These are phyloP conservation scores for Chiua virens DNA, from an alignment of 768 basidiomycete species.

Conservation along the genomic window DNA sequence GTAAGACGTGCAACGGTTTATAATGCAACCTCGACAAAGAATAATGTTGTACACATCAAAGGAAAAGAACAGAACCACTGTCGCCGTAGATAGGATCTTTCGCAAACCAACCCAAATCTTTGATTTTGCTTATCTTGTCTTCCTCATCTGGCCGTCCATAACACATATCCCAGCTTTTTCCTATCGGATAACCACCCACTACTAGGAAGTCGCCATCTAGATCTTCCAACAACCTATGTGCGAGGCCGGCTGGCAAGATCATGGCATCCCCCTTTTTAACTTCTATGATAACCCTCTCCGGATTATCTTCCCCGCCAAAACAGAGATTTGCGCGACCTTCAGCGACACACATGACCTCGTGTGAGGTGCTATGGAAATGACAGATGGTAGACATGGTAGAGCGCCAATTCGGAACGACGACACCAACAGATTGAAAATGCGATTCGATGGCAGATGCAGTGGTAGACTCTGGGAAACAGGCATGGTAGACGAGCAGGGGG, in stretches of 20 bases:
- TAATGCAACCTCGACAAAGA: too few relatives aligned
- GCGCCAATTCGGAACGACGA: constrained; percentile 40
- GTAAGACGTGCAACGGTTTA: too few relatives aligned
- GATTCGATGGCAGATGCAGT: constrained; percentile 30
- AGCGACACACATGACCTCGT: constrained; percentile 40
- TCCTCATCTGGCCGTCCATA: too few relatives aligned
- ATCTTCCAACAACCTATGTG: constrained; percentile 36
- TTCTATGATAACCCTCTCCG: constrained; percentile 29
- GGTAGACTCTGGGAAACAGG: constrained; percentile 25
- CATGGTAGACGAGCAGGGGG: constrained; percentile 41
- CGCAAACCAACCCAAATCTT: constrained; percentile 35
- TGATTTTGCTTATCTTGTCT: not conserved
- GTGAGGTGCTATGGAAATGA: constrained; percentile 45
- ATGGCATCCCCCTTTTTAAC: constrained; percentile 41
- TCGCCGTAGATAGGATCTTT: constrained; percentile 42
- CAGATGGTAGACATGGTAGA: constrained; percentile 42
- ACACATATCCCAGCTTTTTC: constrained; percentile 36
- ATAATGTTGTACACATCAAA: too few relatives aligned
- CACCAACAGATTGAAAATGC: constrained; percentile 34
- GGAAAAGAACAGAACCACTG: constrained; percentile 33
- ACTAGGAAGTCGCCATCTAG: constrained; percentile 34
- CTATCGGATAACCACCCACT: constrained; percentile 41
- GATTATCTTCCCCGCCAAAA: constrained; percentile 41
- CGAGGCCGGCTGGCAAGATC: constrained; percentile 42
- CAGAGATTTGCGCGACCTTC: constrained; percentile 36